Conservation (phyloP, 768 basidiomycete genomes). For the Neoboletus magnificus region DNA sequence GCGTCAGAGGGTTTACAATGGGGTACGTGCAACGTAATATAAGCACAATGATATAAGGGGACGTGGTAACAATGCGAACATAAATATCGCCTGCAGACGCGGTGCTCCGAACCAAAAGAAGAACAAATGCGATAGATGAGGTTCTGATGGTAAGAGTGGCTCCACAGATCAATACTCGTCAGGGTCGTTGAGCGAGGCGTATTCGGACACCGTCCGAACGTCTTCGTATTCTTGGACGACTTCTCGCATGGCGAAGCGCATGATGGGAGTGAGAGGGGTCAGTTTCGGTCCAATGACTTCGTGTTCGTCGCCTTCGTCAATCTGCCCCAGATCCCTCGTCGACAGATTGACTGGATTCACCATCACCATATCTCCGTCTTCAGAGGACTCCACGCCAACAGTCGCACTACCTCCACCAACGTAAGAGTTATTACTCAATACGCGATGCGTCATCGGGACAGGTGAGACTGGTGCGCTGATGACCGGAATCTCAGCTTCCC, state of each 20-base stretch:
- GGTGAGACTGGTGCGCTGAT: slow-evolving; percentile 29
- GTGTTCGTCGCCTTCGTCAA: slow-evolving; percentile 52
- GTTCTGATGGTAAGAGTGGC: slow-evolving; percentile 1
- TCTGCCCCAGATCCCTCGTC: slow-evolving; percentile 41
- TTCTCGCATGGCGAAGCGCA: slow-evolving; percentile 80
- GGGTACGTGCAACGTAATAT: slow-evolving; percentile 1
- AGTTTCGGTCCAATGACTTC: slow-evolving; percentile 70
- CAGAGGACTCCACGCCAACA: slow-evolving; percentile 36
- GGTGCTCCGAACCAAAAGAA: neutral
- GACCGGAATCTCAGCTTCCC: slow-evolving; percentile 39
- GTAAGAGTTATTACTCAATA: slow-evolving; percentile 29
- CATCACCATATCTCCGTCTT: slow-evolving; percentile 50
- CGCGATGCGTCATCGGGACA: slow-evolving; percentile 24
- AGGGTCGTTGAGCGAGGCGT: slow-evolving; percentile 67
- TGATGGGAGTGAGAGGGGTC: slow-evolving; percentile 74
- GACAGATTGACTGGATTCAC: slow-evolving; percentile 36
- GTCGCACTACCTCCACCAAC: slow-evolving; percentile 39
- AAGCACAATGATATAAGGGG: slow-evolving; percentile 4
- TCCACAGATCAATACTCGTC: slow-evolving; percentile 54
- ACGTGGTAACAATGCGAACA: neutral
- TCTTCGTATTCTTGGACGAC: slow-evolving; percentile 83
- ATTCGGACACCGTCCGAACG: slow-evolving; percentile 69
- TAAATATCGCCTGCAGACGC: slow-evolving; percentile 8
- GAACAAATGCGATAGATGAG: neutral
- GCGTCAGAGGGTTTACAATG: neutral